Percentiles rank a stretch among this genome's conserved stretches.
Conservation (phyloP, 495 filamentous ascomycete genomes). For the Aspergillus bertholletiae region DNA sequence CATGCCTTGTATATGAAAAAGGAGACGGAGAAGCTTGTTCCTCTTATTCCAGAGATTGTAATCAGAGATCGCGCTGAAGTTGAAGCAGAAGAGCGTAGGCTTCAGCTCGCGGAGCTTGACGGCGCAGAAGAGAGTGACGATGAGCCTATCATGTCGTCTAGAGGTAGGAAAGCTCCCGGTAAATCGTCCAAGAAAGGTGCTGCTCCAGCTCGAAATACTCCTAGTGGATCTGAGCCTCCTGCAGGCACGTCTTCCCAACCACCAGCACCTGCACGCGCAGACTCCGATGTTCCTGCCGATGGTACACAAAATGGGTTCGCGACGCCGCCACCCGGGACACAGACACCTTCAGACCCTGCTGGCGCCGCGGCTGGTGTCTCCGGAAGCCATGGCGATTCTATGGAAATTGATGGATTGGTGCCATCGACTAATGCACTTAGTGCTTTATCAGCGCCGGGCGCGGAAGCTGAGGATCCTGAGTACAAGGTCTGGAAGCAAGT, state of each 20-base stretch:
- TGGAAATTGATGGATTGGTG: conserved; percentile 70
- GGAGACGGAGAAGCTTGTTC: conserved; percentile 91
- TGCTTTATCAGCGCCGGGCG: conserved; percentile 36
- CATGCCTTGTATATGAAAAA: conserved; percentile 96
- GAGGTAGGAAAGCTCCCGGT: conserved; percentile 84
- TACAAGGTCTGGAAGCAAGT: conserved; percentile 99
- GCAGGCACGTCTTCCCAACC: conserved; percentile 53
- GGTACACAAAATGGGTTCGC: conserved; percentile 78
- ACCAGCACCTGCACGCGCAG: conserved; percentile 48
- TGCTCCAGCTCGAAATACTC: conserved; percentile 66
- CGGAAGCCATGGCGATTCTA: conserved; percentile 70
- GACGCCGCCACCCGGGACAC: conserved; percentile 75
- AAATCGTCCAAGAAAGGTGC: conserved; percentile 77
- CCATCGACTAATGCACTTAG: conserved; percentile 59
- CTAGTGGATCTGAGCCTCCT: conserved; percentile 68
- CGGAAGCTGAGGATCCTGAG: conserved; percentile 75
- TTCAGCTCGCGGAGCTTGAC: conserved; percentile 72
- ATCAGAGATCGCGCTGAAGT: conserved; percentile 90
- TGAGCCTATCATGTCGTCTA: conserved; percentile 96
- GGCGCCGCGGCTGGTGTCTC: conserved; percentile 53
- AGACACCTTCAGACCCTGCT: conserved; percentile 73
- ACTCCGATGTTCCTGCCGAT: conserved; percentile 60
- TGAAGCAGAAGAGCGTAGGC: conserved; percentile 88
- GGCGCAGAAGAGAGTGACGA: conserved; percentile 91
- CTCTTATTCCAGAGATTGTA: conserved; percentile 87